Evolutionary conservation across 768 basidiomycete species (phyloP).

Genomic region (Trametopsis cervina): DNA sequence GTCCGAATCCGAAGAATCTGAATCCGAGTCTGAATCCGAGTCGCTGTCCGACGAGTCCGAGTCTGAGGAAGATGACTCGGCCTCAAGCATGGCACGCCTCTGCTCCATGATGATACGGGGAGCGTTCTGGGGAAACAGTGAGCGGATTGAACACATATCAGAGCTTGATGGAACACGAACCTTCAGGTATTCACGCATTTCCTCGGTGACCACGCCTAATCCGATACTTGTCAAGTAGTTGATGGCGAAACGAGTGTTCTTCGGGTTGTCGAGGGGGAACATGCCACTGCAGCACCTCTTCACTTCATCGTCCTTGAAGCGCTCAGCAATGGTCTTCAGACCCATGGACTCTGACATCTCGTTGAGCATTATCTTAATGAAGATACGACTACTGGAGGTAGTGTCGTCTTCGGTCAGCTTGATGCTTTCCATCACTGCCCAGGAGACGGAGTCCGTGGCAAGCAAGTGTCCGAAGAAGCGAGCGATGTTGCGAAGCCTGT

Average conservation of each 20-base stretch:
- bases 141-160: background rate
- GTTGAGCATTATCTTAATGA: slow-evolving; percentile 92
- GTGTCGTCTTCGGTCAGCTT: slow-evolving; percentile 98
- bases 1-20: slow-evolving; percentile 30
- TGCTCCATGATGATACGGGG: slow-evolving; percentile 92
- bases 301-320: slow-evolving; percentile 87
- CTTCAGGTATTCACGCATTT: slow-evolving; percentile 95
- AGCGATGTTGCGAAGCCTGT: slow-evolving; percentile 93
- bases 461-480: slow-evolving; percentile 94
- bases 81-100: slow-evolving; percentile 80
- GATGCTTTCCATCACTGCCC: slow-evolving; percentile 77
- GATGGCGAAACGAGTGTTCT: slow-evolving; percentile 93
- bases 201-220: slow-evolving; percentile 84
- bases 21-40: slow-evolving; percentile 30
- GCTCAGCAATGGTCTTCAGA: slow-evolving; percentile 73
- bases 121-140: slow-evolving; percentile 57
- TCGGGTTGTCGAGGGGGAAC: slow-evolving; percentile 96
- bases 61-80: slow-evolving; percentile 42
- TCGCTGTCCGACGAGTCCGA: slow-evolving; percentile 31
- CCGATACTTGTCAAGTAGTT: slow-evolving; percentile 98
- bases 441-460: slow-evolving; percentile 81
- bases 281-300: slow-evolving; percentile 66
- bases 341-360: slow-evolving; percentile 97
- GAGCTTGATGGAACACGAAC: slow-evolving; percentile 31
- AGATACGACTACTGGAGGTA: slow-evolving; percentile 92